These are phyloP conservation scores for Chlamydomonas schloesseri DNA, from an alignment of 139 green algal species.

Conservation along the genomic window DNA sequence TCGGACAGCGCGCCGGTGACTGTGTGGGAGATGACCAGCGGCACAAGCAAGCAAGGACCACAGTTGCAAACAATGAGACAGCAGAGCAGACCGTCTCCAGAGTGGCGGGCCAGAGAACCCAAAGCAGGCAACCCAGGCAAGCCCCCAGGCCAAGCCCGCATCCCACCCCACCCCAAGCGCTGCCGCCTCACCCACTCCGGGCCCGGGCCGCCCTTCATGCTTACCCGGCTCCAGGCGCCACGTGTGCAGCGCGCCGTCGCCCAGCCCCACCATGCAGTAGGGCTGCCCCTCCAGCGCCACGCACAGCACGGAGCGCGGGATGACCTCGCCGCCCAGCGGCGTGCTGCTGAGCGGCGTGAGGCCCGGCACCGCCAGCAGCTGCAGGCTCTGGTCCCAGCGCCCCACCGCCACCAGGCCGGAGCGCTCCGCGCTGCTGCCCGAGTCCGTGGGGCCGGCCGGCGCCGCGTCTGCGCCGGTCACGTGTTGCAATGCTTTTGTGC, in stretches of 20 bases:
- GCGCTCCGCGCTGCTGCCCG: conserved; percentile 1
- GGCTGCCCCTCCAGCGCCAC: conserved; percentile 82
- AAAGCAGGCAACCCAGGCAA: no score
- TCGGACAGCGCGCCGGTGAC: conserved; percentile 64
- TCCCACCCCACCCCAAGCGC: no score
- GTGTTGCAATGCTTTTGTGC: no score
- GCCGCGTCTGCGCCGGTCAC: no score
- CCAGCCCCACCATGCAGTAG: conserved; percentile 89
- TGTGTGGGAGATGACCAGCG: neutral
- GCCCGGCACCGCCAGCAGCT: conserved; percentile 67
- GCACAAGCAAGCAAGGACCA: no score
- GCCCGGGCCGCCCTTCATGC: no score
- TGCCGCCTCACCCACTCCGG: no score
- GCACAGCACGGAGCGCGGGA: conserved; percentile 80
- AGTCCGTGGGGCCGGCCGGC: no score
- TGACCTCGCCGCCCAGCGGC: conserved; percentile 53
- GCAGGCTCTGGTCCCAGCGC: conserved; percentile 73
- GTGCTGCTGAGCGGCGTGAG: conserved; percentile 13
- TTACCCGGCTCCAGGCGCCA: conserved; percentile 63
- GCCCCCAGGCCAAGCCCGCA: no score
- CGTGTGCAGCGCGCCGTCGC: conserved; percentile 81
- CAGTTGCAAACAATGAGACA: no score
- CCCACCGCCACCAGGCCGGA: conserved; percentile 70
- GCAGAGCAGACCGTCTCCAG: no score
- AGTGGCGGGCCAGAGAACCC: no score